Evolutionary conservation across 2,329 filamentous ascomycete genomes (phyloP), one percentile per base, ranked within the genome.

Genomic region (Epichloe sp.): DNA sequence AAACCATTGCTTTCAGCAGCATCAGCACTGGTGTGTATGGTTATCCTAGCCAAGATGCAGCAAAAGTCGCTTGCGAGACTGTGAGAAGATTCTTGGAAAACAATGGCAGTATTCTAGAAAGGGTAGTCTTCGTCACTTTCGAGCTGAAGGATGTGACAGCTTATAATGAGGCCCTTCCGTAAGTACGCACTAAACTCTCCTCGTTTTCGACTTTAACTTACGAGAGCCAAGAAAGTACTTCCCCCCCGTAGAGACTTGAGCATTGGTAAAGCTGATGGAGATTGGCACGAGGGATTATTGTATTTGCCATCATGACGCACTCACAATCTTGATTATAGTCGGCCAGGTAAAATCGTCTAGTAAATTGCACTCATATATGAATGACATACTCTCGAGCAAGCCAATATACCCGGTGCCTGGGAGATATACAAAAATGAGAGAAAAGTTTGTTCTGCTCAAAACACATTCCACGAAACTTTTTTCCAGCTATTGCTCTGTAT

Each of bases 1-100:
- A 75, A 62, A 87, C 78, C 44, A 75, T 97, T 51, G 93, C 88
- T 0, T 96, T 98, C 59, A 81, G 83, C 41, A 84, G 81, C 19
- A 76, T 97, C 53, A 95, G 89, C 62, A 96, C 91, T 1, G 93
- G 91, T 0, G 66, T 95, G 1, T 97, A 95, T 63, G 88, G 88
- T 1, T 97, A 94, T 63, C 91, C 91, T 0, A 86, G 80, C 58
- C 56, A 63, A 1, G 76, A 82, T 41, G 93, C 91, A 1, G 88
- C 88, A 0, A 65, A 73, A n/a, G 75, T 84, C 10, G 93, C 88
- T 1, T 75, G 85, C 49, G 71, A 76, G 35, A 67, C 77, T 1
- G 76, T 83, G 10, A 73, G 76, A 50, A 62, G 68, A 37, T 83
- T 80, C 54, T 60, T 84, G n/a, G 71, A 75, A 17, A 63, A 67